These are phyloP conservation scores for Carallia pectinifolia DNA, from an alignment of 345 rosid genomes.

Conservation along the genomic window DNA sequence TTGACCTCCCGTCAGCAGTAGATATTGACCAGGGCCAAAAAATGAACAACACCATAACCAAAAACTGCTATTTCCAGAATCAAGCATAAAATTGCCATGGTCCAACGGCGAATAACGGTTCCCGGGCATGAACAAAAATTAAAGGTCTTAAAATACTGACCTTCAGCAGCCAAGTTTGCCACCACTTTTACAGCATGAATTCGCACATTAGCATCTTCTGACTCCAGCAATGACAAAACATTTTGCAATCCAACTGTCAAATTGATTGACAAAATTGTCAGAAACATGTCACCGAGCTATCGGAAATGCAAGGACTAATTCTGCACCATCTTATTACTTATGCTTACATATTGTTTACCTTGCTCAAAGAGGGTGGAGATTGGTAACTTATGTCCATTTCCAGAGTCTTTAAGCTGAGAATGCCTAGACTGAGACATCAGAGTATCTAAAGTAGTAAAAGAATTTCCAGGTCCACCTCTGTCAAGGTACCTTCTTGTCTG, in stretches of 20 bases:
- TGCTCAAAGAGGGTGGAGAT: conserved; percentile 29
- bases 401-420: conserved; percentile 16
- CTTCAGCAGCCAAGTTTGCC: conserved; percentile 38
- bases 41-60: too few relatives aligned
- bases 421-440: conserved; percentile 19
- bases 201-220: conserved; percentile 32
- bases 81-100: too few relatives aligned
- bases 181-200: conserved; percentile 38
- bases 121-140: neutral
- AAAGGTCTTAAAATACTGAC: conserved; percentile 7
- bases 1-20: too few relatives aligned
- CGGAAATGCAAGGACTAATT: conserved; percentile 6
- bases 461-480: conserved; percentile 27
- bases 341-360: conserved; percentile 16
- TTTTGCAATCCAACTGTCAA: conserved; percentile 35
- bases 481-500: conserved; percentile 24
- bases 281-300: conserved; percentile 3
- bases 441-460: conserved; percentile 16
- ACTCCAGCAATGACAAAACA: conserved; percentile 28
- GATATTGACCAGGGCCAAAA: too few relatives aligned
- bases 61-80: too few relatives aligned
- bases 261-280: neutral
- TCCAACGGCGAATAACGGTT: neutral
- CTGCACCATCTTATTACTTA: neutral
- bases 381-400: conserved; percentile 24